phyloP scores from a whole-genome alignment of 495 filamentous ascomycete species.

The Jackrogersella multiformis region DNA sequence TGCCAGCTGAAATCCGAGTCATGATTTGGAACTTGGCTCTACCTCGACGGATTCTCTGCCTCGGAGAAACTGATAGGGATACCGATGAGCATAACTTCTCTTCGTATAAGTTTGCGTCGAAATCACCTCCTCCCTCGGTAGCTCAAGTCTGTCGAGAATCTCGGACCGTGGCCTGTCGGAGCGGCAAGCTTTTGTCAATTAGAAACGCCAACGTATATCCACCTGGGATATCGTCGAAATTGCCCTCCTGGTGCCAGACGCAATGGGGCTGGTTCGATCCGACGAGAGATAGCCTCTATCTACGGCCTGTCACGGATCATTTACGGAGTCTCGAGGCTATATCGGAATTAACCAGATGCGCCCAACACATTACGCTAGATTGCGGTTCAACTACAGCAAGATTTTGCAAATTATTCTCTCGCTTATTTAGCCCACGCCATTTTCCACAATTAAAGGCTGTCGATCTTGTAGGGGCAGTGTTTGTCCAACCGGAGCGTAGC shows the following conservation, averaged over 20 bases:
- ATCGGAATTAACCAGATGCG: background rate
- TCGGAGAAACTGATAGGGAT: background rate
- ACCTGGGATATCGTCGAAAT: background rate
- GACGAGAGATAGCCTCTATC: conserved; percentile 2
- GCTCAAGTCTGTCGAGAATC: conserved; percentile 27
- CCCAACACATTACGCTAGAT: background rate
- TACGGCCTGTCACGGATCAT: background rate
- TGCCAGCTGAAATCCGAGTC: conserved; percentile 14
- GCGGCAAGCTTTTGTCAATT: background rate
- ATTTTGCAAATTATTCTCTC: background rate
- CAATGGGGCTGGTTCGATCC: conserved; percentile 19
- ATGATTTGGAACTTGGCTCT: conserved; percentile 29
- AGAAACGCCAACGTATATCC: background rate
- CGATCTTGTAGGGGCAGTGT: background rate
- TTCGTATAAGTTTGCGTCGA: background rate
- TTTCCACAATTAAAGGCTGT: background rate
- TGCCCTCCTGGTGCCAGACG: background rate
- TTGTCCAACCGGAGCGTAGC: background rate
- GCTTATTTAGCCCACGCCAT: background rate
- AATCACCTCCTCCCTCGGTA: conserved; percentile 1
- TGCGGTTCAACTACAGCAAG: background rate
- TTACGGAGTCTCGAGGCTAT: background rate
- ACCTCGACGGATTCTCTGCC: background rate
- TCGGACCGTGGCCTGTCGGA: conserved; percentile 8
- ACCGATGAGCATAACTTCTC: background rate